phyloP scores from a whole-genome alignment of 2,329 filamentous ascomycete species.

The Sordariomycetes sp. region DNA sequence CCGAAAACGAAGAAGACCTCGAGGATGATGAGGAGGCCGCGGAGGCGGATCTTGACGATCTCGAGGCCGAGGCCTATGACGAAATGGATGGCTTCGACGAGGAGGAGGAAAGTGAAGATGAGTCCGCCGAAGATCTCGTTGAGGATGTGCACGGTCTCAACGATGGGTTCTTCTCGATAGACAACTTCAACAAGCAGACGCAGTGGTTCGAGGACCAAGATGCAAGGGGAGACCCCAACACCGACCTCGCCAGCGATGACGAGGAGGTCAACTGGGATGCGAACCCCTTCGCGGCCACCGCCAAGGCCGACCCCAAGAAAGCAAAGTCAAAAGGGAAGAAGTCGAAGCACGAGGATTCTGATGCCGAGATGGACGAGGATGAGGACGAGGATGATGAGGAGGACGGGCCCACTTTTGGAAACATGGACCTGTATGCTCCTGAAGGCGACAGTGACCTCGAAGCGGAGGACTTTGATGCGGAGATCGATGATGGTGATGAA shows the following conservation, averaged over 20 bases:
- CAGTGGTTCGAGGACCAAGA: constrained; percentile 86
- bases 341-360: constrained; percentile 4
- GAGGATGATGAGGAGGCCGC: constrained; percentile 14
- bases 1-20: constrained; percentile 16
- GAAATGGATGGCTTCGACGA: constrained; percentile 18
- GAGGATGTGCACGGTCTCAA: constrained; percentile 79
- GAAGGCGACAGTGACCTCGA: constrained; percentile 61
- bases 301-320: constrained; percentile 15
- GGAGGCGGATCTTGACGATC: constrained; percentile 14
- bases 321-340: constrained; percentile 21
- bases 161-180: constrained; percentile 96
- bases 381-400: constrained; percentile 57
- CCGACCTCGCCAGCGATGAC: constrained; percentile 67
- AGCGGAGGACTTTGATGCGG: constrained; percentile 37
- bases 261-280: constrained; percentile 82
- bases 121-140: constrained; percentile 34
- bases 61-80: constrained; percentile 12
- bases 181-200: constrained; percentile 91
- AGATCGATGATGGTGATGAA: constrained; percentile 43
- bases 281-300: constrained; percentile 51
- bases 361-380: constrained; percentile 21
- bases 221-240: constrained; percentile 61
- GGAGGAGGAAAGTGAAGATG: constrained; percentile 21
- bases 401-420: constrained; percentile 72
- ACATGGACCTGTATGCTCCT: constrained; percentile 63